These are phyloP conservation scores for Terfezia claveryi DNA, from an alignment of 495 filamentous ascomycete genomes.

Conservation along the genomic window DNA sequence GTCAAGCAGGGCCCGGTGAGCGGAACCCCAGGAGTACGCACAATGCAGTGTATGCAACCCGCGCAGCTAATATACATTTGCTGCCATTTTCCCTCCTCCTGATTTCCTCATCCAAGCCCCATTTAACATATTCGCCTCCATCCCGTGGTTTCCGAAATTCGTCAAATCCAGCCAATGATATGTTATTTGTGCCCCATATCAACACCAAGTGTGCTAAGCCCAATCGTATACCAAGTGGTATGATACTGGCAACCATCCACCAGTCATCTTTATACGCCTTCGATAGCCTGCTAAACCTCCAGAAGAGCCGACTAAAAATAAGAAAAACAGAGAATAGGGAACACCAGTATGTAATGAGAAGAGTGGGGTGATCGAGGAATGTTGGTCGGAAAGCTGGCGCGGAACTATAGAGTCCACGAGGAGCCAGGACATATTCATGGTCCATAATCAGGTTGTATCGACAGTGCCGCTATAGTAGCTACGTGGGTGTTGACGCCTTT, in stretches of 20 bases:
- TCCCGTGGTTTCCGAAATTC: slow-evolving; percentile 5
- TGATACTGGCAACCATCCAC: slow-evolving; percentile 53
- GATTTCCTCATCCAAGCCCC: slow-evolving; percentile 19
- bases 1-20: no score
- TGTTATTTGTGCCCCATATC: slow-evolving; percentile 75
- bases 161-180: slow-evolving; percentile 26
- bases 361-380: slow-evolving; percentile 40
- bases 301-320: slow-evolving; percentile 51
- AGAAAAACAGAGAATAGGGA: slow-evolving; percentile 60
- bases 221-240: slow-evolving; percentile 68
- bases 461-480: no score
- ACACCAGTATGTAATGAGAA: slow-evolving; percentile 90
- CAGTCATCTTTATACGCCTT: slow-evolving; percentile 71
- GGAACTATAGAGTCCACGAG: not conserved
- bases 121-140: not conserved
- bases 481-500: no score
- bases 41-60: slow-evolving; percentile 50
- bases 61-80: slow-evolving; percentile 38
- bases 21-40: slow-evolving; percentile 22
- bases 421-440: no score
- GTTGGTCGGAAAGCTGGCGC: not conserved
- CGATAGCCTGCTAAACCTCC: slow-evolving; percentile 63
- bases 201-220: slow-evolving; percentile 67
- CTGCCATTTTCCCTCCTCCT: slow-evolving; percentile 35
- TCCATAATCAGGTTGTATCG: no score